These are phyloP conservation scores for Blastobotrys robertii DNA, from an alignment of 805 yeast genomes.

Conservation along the genomic window DNA sequence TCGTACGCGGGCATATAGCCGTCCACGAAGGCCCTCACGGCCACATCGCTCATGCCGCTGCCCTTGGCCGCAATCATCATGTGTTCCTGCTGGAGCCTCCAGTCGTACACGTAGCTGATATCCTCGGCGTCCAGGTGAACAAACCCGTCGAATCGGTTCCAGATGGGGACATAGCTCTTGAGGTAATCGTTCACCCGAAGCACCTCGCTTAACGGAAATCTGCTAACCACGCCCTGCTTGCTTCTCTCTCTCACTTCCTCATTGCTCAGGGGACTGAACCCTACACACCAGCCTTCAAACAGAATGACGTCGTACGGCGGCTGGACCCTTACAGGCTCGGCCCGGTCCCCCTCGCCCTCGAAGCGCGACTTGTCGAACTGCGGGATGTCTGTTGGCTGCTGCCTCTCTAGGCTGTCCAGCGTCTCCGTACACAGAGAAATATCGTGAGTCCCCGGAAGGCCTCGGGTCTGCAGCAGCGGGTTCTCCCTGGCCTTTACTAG, in stretches of 20 bases:
- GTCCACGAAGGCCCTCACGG: conserved; percentile 61
- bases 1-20: conserved; percentile 83
- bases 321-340: conserved; percentile 31
- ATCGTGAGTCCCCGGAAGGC: conserved; percentile 94
- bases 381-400: conserved; percentile 40
- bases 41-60: conserved; percentile 67
- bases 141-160: conserved; percentile 52
- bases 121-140: conserved; percentile 52
- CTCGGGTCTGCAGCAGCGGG: conserved; percentile 61
- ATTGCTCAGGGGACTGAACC: conserved; percentile 43
- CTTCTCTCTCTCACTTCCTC: conserved; percentile 16
- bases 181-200: conserved; percentile 44
- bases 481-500: conserved; percentile 45
- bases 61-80: conserved; percentile 45
- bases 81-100: conserved; percentile 75
- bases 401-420: conserved; percentile 26
- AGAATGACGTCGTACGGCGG: conserved; percentile 53
- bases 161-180: conserved; percentile 38
- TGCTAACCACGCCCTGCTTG: conserved; percentile 14
- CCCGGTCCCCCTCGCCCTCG: conserved; percentile 74
- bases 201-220: conserved; percentile 25
- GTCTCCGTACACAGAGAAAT: conserved; percentile 32
- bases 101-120: conserved; percentile 53
- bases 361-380: conserved; percentile 66
- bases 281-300: conserved; percentile 93